Percentiles rank a stretch among this genome's conserved stretches.
Conservation (phyloP, 1,139 yeast genomes). For the Blastobotrys capitulatus region DNA sequence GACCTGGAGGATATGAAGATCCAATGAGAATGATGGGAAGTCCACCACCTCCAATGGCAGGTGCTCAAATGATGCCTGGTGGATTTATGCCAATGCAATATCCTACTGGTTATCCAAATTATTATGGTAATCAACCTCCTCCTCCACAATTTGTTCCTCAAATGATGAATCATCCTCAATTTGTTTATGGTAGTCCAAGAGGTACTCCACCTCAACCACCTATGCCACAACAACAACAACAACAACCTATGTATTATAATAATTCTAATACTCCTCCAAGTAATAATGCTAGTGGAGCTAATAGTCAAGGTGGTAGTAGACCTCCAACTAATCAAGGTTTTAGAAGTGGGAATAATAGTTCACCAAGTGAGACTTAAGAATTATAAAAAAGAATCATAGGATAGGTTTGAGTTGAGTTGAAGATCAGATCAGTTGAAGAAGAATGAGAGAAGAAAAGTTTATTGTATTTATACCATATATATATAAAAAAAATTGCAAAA, state of each 20-base stretch:
- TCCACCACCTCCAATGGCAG: slow-evolving; percentile 23
- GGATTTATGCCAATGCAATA: slow-evolving; percentile 22
- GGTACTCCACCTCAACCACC: slow-evolving; percentile 2
- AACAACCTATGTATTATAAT: slow-evolving; percentile 8
- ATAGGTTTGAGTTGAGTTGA: no score
- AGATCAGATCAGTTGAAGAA: no score
- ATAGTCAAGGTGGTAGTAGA: not conserved
- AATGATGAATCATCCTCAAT: slow-evolving; percentile 16
- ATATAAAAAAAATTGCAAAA: no score
- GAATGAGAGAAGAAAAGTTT: no score
- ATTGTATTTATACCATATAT: no score
- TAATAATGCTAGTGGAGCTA: not conserved
- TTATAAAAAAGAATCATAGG: no score
- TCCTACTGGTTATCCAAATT: slow-evolving; percentile 21
- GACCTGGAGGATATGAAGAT: slow-evolving; percentile 23
- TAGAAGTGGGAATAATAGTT: not conserved
- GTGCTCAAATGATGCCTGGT: slow-evolving; percentile 21
- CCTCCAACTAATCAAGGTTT: slow-evolving; percentile 6
- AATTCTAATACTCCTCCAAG: not conserved
- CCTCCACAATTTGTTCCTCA: slow-evolving; percentile 11
- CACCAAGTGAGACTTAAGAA: no score
- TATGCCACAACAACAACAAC: slow-evolving; percentile 1
- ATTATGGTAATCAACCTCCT: slow-evolving; percentile 11
- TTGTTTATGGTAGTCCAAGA: slow-evolving; percentile 6
- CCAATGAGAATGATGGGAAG: slow-evolving; percentile 24